Evolutionary conservation across 352 stramenopile genomes (phyloP), one percentile per base, ranked within the genome.

Genomic region (Aphanomyces euteiches): DNA sequence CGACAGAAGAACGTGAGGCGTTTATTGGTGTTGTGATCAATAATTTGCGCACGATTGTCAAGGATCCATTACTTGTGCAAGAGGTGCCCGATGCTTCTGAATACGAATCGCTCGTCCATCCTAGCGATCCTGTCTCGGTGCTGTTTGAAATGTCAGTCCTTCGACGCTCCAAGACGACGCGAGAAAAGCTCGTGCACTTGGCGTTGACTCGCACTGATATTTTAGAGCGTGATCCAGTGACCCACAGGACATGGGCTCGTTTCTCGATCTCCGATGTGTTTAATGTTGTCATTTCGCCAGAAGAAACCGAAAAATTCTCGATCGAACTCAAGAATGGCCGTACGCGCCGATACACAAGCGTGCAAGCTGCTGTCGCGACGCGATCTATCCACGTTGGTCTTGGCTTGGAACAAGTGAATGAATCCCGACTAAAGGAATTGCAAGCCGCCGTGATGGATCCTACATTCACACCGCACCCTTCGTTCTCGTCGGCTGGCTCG

Each of bases 11-110:
- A 61, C 85, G 88, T 6, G 88, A 95, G 69, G 85, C 88, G 34
- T 94, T 95, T 63, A 94, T 95, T 36, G 85, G 93, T 66, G 84
- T 86, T 2, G 86, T 95, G 19, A 84, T 83, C 0, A 95, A 95
- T 73, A 95, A 95, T 72, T 66, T 95, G 39, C 86, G 88, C 12
- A 93, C 88, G 37, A 93, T 86, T 83, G 78, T 95, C 13, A 90
- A 81, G 59, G 82, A 92, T 47, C 83, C 85, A 54, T 74, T 95
- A 13, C 81, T 92, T 15, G 85, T 94, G 28, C 85, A 95, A 73
- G 84, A 95, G 68, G 88, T 93, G 8, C 86, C 82, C 13, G 88
- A 95, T 68, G 84, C 85, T 19, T 89, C 80, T 47, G 88, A 95
- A 69, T 94, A 93, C 72, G 88, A 95, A 47, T 85, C 84, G 12